Conservation (phyloP, 2,329 filamentous ascomycete species). For the Aspergillus niger region DNA sequence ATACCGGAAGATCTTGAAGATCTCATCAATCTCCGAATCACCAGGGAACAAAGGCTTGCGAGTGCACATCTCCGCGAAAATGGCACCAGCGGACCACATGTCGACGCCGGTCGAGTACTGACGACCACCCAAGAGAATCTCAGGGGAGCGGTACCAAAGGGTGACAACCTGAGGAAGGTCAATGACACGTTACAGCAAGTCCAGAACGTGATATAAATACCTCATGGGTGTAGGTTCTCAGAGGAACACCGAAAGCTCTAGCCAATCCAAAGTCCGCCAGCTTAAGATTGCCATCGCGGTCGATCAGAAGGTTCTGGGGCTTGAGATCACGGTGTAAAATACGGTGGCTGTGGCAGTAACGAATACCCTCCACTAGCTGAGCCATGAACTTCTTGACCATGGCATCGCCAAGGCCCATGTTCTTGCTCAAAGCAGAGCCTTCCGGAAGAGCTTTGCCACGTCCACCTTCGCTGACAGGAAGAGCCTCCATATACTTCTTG, state of each 20-base stretch:
- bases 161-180: conserved; percentile 69
- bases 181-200: conserved; percentile 6
- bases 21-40: conserved; percentile 90
- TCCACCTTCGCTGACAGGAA: conserved; percentile 80
- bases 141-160: conserved; percentile 87
- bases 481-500: conserved; percentile 94
- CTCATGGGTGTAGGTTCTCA: conserved; percentile 92
- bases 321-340: conserved; percentile 87
- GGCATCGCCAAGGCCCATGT: conserved; percentile 71
- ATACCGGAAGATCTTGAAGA: conserved; percentile 91
- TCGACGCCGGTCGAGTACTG: conserved; percentile 94
- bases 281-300: conserved; percentile 85
- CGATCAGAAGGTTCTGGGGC: conserved; percentile 85
- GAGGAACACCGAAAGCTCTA: conserved; percentile 84
- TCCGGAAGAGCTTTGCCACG: conserved; percentile 83
- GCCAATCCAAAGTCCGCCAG: conserved; percentile 88
- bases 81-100: conserved; percentile 94
- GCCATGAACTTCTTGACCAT: conserved; percentile 95
- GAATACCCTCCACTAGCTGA: conserved; percentile 79
- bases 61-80: conserved; percentile 96
- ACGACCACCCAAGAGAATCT: conserved; percentile 85
- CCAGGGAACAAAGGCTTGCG: conserved; percentile 89
- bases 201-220: conserved; percentile 38
- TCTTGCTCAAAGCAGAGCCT: conserved; percentile 65
- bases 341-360: conserved; percentile 86